A percentile compares a stretch with the other conserved stretches of the same genome.
Evolutionary conservation across 2,329 filamentous ascomycete species (phyloP).

Genomic region (Dactylellina sp.): DNA sequence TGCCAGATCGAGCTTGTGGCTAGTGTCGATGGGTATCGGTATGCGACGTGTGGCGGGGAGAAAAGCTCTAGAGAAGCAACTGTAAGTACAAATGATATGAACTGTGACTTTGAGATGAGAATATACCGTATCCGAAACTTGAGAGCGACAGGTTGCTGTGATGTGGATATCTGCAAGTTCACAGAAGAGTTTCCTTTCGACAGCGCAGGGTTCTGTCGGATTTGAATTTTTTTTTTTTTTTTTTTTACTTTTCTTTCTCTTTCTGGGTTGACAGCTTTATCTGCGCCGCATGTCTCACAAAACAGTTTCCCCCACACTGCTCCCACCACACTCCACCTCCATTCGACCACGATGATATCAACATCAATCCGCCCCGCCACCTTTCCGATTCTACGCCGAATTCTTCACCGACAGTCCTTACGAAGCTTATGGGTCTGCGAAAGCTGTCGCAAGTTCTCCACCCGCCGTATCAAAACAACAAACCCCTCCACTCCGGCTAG

Average conservation of each 20-base stretch:
- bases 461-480: conserved; percentile 18
- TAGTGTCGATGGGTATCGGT: neutral
- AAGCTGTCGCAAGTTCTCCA: conserved; percentile 38
- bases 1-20: neutral
- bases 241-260: no score
- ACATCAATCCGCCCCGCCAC: conserved; percentile 30
- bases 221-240: conserved; percentile 49
- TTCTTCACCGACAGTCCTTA: conserved; percentile 22
- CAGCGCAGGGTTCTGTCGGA: conserved; percentile 6
- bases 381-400: conserved; percentile 29
- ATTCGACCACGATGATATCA: neutral
- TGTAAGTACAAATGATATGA: neutral
- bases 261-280: no score
- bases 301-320: conserved; percentile 21
- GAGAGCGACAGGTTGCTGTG: neutral
- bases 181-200: conserved; percentile 5
- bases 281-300: conserved; percentile 30
- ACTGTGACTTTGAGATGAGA: neutral
- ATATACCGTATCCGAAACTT: neutral
- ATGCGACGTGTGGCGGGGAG: conserved; percentile 7
- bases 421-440: conserved; percentile 35
- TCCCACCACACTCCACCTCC: conserved; percentile 7
- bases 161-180: conserved; percentile 1
- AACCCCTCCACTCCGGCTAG: conserved; percentile 66
- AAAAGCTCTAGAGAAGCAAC: neutral